Evolutionary conservation across 176 grass and related monocot genomes (phyloP).

Genomic region (Carex myosuroides): DNA sequence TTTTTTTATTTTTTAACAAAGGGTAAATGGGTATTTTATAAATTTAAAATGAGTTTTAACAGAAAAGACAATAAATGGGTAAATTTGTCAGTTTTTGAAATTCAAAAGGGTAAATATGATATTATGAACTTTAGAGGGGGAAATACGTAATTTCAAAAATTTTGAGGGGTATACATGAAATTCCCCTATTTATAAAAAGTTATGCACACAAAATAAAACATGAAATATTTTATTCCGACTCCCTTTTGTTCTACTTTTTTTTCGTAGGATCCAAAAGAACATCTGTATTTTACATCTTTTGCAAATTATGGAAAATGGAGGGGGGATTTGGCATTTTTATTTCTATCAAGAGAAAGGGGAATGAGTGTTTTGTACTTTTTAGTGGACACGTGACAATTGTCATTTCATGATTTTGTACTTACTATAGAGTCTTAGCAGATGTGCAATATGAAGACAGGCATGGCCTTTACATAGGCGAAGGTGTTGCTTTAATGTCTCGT

Average conservation of each 20-base stretch:
- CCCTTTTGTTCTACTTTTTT: background rate
- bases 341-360: background rate
- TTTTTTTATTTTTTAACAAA: no score
- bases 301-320: slow-evolving; percentile 1
- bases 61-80: no score
- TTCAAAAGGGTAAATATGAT: no score
- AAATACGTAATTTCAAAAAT: no score
- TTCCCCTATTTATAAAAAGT: no score
- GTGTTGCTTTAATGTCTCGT: slow-evolving; percentile 67
- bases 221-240: no score
- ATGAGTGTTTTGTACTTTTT: background rate
- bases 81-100: no score
- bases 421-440: slow-evolving; percentile 39
- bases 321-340: background rate
- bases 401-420: slow-evolving; percentile 21
- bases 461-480: slow-evolving; percentile 87
- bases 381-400: background rate
- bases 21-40: no score
- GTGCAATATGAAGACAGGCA: slow-evolving; percentile 71
- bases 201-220: no score
- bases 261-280: background rate
- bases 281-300: background rate
- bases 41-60: no score
- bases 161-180: no score
- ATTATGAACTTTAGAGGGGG: no score